phyloP scores from a whole-genome alignment of 2,329 filamentous ascomycete genomes.

The Penicillium sp. region DNA sequence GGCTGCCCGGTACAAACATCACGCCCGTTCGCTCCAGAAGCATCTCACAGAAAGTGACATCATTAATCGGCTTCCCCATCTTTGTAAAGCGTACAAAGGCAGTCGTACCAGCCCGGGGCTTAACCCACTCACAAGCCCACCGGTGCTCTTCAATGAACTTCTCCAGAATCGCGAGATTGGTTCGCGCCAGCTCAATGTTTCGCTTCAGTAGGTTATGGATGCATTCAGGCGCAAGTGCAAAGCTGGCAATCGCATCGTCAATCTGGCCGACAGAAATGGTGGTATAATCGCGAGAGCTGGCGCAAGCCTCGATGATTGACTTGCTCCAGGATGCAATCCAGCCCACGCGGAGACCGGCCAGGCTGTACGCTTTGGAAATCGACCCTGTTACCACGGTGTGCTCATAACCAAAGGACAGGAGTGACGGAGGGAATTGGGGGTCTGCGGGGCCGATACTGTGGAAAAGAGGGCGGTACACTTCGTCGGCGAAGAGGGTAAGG shows the following conservation, averaged over 20 bases:
- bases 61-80: slow-evolving; percentile 64
- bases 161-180: slow-evolving; percentile 65
- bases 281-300: slow-evolving; percentile 72
- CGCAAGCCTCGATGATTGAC: slow-evolving; percentile 62
- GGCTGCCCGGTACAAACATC: slow-evolving; percentile 70
- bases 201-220: slow-evolving; percentile 62
- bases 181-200: slow-evolving; percentile 66
- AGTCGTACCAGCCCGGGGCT: slow-evolving; percentile 75
- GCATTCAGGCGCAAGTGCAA: slow-evolving; percentile 65
- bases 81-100: slow-evolving; percentile 70
- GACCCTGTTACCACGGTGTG: slow-evolving; percentile 73
- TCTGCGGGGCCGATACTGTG: slow-evolving; percentile 61
- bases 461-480: slow-evolving; percentile 82
- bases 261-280: slow-evolving; percentile 82
- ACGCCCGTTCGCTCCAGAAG: slow-evolving; percentile 68
- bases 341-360: slow-evolving; percentile 77
- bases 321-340: slow-evolving; percentile 72
- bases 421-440: slow-evolving; percentile 61
- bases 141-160: slow-evolving; percentile 65
- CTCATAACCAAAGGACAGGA: slow-evolving; percentile 68
- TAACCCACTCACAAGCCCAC: slow-evolving; percentile 66
- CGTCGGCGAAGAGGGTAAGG: slow-evolving; percentile 70
- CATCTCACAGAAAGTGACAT: slow-evolving; percentile 68
- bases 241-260: slow-evolving; percentile 74
- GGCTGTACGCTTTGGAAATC: slow-evolving; percentile 79